phyloP scores from a whole-genome alignment of 805 yeast genomes.

The Torulaspora quercuum region DNA sequence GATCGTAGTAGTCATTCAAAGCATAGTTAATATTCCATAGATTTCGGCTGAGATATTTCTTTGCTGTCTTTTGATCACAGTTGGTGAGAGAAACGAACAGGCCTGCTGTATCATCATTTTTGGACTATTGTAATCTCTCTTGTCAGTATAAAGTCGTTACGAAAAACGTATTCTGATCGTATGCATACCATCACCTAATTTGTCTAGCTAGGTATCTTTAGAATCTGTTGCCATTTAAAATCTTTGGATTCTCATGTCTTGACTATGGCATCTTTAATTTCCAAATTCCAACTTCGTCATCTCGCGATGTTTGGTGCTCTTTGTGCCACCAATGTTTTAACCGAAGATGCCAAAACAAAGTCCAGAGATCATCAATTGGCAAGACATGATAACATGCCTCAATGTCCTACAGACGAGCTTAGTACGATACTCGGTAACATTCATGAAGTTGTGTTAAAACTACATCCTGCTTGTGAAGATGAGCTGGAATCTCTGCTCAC shows the following conservation, averaged over 20 bases:
- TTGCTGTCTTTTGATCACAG: constrained; percentile 22
- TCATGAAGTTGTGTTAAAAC: constrained; percentile 8
- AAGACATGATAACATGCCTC: constrained; percentile 8
- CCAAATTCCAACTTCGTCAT: not conserved
- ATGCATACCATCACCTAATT: constrained; percentile 2
- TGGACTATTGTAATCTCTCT: not conserved
- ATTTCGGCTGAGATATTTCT: constrained; percentile 25
- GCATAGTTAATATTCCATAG: constrained; percentile 33
- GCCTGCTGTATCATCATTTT: constrained; percentile 5
- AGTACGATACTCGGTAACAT: constrained; percentile 1
- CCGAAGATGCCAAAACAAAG: not conserved
- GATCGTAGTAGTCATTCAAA: constrained; percentile 34
- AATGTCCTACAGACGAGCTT: constrained; percentile 9
- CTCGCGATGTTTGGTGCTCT: constrained; percentile 7
- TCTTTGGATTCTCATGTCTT: not conserved
- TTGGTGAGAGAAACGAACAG: constrained; percentile 26
- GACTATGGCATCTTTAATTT: not conserved
- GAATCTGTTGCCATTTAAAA: too few species aligned
- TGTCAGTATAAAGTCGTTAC: not conserved
- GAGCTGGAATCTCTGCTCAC: constrained; percentile 25
- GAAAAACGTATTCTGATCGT: not conserved
- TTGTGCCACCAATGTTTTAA: constrained; percentile 5
- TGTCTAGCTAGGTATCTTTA: not conserved
- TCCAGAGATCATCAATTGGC: not conserved
- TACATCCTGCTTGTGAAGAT: constrained; percentile 18